Evolutionary conservation across 805 yeast species (phyloP).

Genomic region (Yarrowia divulgata): DNA sequence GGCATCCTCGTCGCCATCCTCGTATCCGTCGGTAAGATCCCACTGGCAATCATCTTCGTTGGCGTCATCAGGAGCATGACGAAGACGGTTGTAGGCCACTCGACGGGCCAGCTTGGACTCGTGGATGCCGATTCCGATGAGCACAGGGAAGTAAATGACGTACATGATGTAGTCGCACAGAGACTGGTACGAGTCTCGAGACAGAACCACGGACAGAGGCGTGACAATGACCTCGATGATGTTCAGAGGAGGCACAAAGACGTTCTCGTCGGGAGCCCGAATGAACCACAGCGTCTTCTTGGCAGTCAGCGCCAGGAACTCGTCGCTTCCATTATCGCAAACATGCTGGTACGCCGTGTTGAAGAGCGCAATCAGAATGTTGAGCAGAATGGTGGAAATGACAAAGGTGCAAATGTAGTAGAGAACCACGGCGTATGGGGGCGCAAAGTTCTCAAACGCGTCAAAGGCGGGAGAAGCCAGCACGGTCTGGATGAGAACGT

Average conservation of each 20-base stretch:
- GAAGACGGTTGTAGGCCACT: slow-evolving; percentile 71
- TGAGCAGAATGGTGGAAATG: slow-evolving; percentile 75
- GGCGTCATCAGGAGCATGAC: slow-evolving; percentile 74
- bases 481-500: slow-evolving; percentile 72
- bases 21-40: slow-evolving; percentile 81
- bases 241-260: slow-evolving; percentile 86
- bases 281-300: slow-evolving; percentile 83
- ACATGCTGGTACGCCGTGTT: slow-evolving; percentile 84
- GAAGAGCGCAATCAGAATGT: slow-evolving; percentile 83
- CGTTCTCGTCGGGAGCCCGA: slow-evolving; percentile 86
- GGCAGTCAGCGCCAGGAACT: slow-evolving; percentile 83
- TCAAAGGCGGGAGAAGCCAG: slow-evolving; percentile 77
- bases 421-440: slow-evolving; percentile 83
- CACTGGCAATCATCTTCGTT: slow-evolving; percentile 80
- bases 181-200: slow-evolving; percentile 50
- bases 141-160: slow-evolving; percentile 70
- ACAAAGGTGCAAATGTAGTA: slow-evolving; percentile 81
- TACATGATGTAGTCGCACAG: slow-evolving; percentile 67
- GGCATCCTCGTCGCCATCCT: slow-evolving; percentile 43
- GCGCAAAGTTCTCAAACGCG: slow-evolving; percentile 73
- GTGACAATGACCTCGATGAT: slow-evolving; percentile 66
- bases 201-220: slow-evolving; percentile 53
- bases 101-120: slow-evolving; percentile 75
- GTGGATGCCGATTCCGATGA: slow-evolving; percentile 64
- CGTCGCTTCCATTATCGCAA: slow-evolving; percentile 82